Percentiles rank a stretch among this genome's conserved stretches.
Conservation (phyloP, 768 basidiomycete species). For the Pleurotus eryngii region DNA sequence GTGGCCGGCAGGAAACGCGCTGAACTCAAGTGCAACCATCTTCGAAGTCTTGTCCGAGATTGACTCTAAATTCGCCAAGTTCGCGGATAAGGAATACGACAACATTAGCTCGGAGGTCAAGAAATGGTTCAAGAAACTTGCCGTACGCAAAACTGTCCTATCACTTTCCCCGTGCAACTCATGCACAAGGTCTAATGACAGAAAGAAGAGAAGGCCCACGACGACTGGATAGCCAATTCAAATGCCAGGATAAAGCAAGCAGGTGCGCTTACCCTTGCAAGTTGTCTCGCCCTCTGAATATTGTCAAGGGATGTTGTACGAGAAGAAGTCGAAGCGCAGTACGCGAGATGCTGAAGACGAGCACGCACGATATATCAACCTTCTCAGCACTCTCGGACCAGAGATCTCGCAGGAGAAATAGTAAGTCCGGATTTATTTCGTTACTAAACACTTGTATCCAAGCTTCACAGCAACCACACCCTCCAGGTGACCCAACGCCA, state of each 20-base stretch:
- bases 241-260: conserved; percentile 79
- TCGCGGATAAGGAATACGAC: conserved; percentile 73
- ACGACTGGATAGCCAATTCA: conserved; percentile 62
- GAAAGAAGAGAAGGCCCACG: conserved; percentile 81
- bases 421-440: conserved; percentile 40
- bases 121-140: conserved; percentile 85
- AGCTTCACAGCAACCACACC: conserved; percentile 56
- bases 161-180: neutral
- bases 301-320: conserved; percentile 60
- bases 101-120: conserved; percentile 62
- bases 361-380: conserved; percentile 72
- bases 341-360: conserved; percentile 66
- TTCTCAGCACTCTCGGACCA: conserved; percentile 68
- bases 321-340: conserved; percentile 79
- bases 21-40: conserved; percentile 58
- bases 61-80: conserved; percentile 70
- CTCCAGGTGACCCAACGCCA: conserved; percentile 61
- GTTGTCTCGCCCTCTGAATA: neutral
- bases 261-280: conserved; percentile 31
- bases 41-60: conserved; percentile 72
- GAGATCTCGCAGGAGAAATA: conserved; percentile 81
- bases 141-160: conserved; percentile 41
- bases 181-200: conserved; percentile 21
- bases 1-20: conserved; percentile 52
- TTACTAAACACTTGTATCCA: neutral